Evolutionary conservation across 306 rosid species (phyloP), one percentile per base, ranked within the genome.

Genomic region (Datisca glomerata): DNA sequence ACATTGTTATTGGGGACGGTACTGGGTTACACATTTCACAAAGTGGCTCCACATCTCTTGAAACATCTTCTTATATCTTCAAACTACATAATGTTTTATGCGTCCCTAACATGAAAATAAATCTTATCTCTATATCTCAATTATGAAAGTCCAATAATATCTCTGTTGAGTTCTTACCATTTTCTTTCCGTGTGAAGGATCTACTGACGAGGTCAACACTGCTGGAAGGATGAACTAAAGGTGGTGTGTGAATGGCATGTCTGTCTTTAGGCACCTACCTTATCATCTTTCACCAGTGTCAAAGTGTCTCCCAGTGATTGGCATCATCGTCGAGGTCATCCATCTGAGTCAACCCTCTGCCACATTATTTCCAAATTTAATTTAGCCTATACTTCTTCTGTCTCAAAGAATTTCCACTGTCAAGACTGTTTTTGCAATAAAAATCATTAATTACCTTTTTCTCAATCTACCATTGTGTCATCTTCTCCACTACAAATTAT

Each of bases 371-470:
- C 39, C 11, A 34, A n/a, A 4, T 6, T 3, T 34, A 3, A 34
- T 5, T 34, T 34, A 34, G 39, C 3, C 7, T 12, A 6, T 3
- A 6, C 39, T 12, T 5, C 13, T 34, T 34, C 39, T 3, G 4
- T 34, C 39, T n/a, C n/a, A n/a, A n/a, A n/a, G 3, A n/a, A 34
- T 16, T 12, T 13, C 20, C 4, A 13, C 4, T 29, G 39, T 27
- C 13, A 47, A 7, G 5, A 20, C 18, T 47, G 52, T 9, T 23
- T 10, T 1, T 47, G 52, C 20, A 47, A 28, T 47, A 47, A 47
- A 47, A 47, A 29, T 18, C 52, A 47, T 2, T 25, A 27, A 11
- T 28, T 47, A 8, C 24, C 21, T 25, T 47, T 47, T 6, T 47
- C 12, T 2, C 7, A 4, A 2, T 25, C 36, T 7, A 14, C 36